These are phyloP conservation scores for Ophiocordyceps camponoti-floridani DNA, from an alignment of 2,329 filamentous ascomycete species.

Conservation along the genomic window DNA sequence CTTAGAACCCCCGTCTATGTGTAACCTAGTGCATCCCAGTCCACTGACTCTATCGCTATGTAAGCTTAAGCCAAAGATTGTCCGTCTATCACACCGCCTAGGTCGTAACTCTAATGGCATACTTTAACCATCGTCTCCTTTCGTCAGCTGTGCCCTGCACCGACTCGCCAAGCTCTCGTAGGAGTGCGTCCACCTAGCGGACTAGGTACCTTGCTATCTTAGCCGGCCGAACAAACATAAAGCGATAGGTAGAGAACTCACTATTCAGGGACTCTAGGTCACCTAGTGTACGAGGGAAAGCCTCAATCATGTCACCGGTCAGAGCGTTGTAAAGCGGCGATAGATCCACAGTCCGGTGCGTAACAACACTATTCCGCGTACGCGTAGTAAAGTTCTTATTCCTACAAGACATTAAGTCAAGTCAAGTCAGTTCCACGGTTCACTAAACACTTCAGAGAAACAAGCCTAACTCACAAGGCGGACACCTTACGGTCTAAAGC, in stretches of 20 bases:
- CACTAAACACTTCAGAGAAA: not conserved
- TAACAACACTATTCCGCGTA: not conserved
- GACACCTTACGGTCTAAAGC: not conserved
- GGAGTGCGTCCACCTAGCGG: not conserved
- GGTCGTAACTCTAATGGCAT: not conserved
- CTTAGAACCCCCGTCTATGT: too few relatives aligned
- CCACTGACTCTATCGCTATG: not conserved
- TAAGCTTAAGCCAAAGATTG: too few relatives aligned
- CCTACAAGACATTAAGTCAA: not conserved
- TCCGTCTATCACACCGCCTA: not conserved
- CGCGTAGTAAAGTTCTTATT: not conserved
- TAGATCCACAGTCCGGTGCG: not conserved
- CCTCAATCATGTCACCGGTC: not conserved
- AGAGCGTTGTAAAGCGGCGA: not conserved
- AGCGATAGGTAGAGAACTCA: not conserved
- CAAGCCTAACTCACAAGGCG: not conserved
- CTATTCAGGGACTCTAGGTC: not conserved
- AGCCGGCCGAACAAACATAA: not conserved
- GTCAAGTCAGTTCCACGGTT: not conserved
- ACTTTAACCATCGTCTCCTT: not conserved
- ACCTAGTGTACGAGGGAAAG: not conserved
- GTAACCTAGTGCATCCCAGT: too few relatives aligned
- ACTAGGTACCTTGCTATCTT: not conserved
- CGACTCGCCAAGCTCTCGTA: not conserved
- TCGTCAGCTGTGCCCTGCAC: not conserved